A percentile compares a stretch with the other conserved stretches of the same genome.
Evolutionary conservation across 495 filamentous ascomycete genomes (phyloP).

Genomic region (Sordaria brevicollis): DNA sequence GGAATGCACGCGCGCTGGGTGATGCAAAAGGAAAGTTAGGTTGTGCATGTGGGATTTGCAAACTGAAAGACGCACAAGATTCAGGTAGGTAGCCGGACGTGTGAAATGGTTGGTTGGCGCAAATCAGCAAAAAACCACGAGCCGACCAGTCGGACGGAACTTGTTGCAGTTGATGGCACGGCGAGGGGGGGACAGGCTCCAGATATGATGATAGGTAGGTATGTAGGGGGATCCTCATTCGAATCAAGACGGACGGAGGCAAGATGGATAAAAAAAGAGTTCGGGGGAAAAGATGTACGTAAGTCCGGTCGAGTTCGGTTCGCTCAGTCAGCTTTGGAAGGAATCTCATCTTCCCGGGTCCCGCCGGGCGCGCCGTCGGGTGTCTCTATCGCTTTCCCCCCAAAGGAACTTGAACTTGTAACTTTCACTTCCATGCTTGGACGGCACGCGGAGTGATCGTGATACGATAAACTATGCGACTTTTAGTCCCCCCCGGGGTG

Average conservation of each 20-base stretch:
- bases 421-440: not conserved
- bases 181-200: not conserved
- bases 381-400: not conserved
- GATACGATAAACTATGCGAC: not conserved
- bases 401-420: not conserved
- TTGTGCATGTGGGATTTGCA: constrained; percentile 18
- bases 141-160: not conserved
- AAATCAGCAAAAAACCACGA: constrained; percentile 13
- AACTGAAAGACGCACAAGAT: not conserved
- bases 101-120: constrained; percentile 18
- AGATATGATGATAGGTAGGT: not conserved
- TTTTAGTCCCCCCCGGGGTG: not conserved
- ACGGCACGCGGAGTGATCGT: not conserved
- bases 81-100: not conserved
- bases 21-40: constrained; percentile 21
- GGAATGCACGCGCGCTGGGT: constrained; percentile 36
- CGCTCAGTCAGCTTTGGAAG: not conserved
- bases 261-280: not conserved
- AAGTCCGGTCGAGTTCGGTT: not conserved
- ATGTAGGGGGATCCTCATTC: not conserved
- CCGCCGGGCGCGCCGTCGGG: not conserved
- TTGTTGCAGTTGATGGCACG: constrained; percentile 2
- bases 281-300: not conserved
- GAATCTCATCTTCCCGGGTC: not conserved
- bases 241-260: no score